A percentile compares a stretch with the other conserved stretches of the same genome.
Conservation (phyloP, 2,329 filamentous ascomycete species). For the Aspergillus quadrilineatus region DNA sequence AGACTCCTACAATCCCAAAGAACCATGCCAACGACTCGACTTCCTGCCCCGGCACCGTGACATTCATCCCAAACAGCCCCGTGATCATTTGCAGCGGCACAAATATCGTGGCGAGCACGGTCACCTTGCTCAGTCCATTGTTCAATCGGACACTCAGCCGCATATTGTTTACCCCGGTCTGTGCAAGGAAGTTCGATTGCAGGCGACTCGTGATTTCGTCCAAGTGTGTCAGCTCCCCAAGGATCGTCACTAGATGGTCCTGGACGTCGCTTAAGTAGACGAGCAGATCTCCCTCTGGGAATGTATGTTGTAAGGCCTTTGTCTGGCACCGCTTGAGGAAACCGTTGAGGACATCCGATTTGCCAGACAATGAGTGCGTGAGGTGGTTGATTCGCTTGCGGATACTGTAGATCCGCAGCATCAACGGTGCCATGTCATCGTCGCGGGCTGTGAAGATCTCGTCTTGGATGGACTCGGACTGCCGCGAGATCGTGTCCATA, state of each 20-base stretch:
- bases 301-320: conserved; percentile 80
- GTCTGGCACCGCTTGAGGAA: conserved; percentile 94
- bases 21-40: conserved; percentile 43
- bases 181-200: conserved; percentile 92
- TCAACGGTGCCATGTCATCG: conserved; percentile 80
- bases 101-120: conserved; percentile 84
- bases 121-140: conserved; percentile 86
- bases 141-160: conserved; percentile 82
- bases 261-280: conserved; percentile 96
- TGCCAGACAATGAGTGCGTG: conserved; percentile 85
- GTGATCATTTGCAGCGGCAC: conserved; percentile 91
- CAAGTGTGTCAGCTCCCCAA: conserved; percentile 90
- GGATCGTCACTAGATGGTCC: conserved; percentile 95
- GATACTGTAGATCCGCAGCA: conserved; percentile 79
- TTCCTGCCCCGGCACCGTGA: conserved; percentile 45
- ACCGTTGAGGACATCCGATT: conserved; percentile 91
- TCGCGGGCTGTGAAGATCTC: conserved; percentile 87
- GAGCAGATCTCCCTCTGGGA: conserved; percentile 89
- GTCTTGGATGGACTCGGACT: conserved; percentile 90
- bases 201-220: conserved; percentile 93
- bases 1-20: conserved; percentile 48
- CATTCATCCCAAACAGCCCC: conserved; percentile 53
- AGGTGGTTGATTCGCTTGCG: conserved; percentile 92
- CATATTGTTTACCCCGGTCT: conserved; percentile 87
- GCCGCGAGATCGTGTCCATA: conserved; percentile 76